A percentile compares a stretch with the other conserved stretches of the same genome.
Evolutionary conservation across 2,329 filamentous ascomycete genomes (phyloP).

Genomic region (Macrophomina pseudophaseolina): DNA sequence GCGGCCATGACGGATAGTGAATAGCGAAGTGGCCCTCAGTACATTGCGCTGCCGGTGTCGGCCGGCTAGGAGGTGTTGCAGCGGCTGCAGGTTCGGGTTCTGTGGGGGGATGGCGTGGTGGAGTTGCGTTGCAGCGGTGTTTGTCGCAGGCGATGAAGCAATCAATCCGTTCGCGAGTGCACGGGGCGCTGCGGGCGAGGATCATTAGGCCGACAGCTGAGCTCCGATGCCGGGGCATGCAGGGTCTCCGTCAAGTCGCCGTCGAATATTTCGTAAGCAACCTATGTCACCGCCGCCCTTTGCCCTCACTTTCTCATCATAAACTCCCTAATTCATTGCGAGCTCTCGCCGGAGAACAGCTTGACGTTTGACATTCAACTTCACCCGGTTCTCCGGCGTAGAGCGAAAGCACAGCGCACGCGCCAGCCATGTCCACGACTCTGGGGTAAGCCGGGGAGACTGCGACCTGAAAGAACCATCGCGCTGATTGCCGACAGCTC

Average conservation of each 20-base stretch:
- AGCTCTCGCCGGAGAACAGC: slow-evolving; percentile 25
- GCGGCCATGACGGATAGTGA: slow-evolving; percentile 36
- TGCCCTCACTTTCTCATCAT: neutral
- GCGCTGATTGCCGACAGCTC: slow-evolving; percentile 58
- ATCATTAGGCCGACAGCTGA: neutral
- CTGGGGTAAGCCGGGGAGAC: slow-evolving; percentile 43
- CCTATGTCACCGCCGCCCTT: neutral
- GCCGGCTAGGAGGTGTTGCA: neutral
- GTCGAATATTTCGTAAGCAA: slow-evolving; percentile 19
- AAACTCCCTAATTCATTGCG: neutral
- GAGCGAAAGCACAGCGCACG: slow-evolving; percentile 5
- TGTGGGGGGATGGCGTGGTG: neutral
- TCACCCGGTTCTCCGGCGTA: slow-evolving; percentile 25
- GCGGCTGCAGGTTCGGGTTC: neutral
- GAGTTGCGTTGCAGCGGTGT: neutral
- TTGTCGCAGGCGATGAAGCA: slow-evolving; percentile 9
- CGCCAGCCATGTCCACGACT: slow-evolving; percentile 52
- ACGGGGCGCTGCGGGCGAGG: neutral
- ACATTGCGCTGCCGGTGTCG: slow-evolving; percentile 13
- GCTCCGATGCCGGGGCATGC: slow-evolving; percentile 18
- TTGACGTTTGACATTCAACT: slow-evolving; percentile 12
- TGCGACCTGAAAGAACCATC: neutral
- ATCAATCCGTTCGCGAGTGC: neutral
- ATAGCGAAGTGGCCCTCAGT: neutral
- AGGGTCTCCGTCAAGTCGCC: neutral